A percentile compares a stretch with the other conserved stretches of the same genome.
phyloP scores from a whole-genome alignment of 2,329 filamentous ascomycete genomes.

The Talaromyces sp. region DNA sequence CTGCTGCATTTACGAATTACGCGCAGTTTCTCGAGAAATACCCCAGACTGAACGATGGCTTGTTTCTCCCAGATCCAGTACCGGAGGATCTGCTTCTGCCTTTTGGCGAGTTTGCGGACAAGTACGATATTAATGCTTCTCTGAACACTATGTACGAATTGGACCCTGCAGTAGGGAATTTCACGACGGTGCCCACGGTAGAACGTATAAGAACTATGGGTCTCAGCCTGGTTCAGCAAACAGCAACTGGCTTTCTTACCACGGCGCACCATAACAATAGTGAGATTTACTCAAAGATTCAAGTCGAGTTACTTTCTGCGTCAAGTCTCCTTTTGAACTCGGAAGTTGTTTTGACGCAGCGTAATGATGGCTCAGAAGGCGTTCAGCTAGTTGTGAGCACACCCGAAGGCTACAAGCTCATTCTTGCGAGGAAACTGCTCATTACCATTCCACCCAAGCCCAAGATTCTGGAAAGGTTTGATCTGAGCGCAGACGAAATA shows the following conservation, averaged over 20 bases:
- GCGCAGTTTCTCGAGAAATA: slow-evolving; percentile 25
- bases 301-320: slow-evolving; percentile 9
- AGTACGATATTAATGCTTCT: slow-evolving; percentile 22
- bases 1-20: slow-evolving; percentile 22
- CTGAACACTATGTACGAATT: slow-evolving; percentile 13
- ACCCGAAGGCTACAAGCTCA: slow-evolving; percentile 27
- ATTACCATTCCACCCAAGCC: slow-evolving; percentile 39
- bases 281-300: slow-evolving; percentile 41
- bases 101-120: slow-evolving; percentile 31
- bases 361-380: background rate
- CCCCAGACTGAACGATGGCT: slow-evolving; percentile 28
- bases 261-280: slow-evolving; percentile 43
- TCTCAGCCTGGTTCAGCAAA: slow-evolving; percentile 33
- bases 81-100: slow-evolving; percentile 32
- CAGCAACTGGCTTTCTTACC: slow-evolving; percentile 31
- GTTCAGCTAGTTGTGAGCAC: slow-evolving; percentile 29
- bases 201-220: slow-evolving; percentile 26
- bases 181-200: slow-evolving; percentile 1
- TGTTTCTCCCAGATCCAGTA: slow-evolving; percentile 29
- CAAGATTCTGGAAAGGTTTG: slow-evolving; percentile 36
- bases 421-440: slow-evolving; percentile 39
- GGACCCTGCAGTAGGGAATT: slow-evolving; percentile 2
- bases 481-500: slow-evolving; percentile 36
- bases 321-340: background rate
- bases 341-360: background rate